Conservation (phyloP, 1,284 basidiomycete species). For the Pisolithus thermaeus region DNA sequence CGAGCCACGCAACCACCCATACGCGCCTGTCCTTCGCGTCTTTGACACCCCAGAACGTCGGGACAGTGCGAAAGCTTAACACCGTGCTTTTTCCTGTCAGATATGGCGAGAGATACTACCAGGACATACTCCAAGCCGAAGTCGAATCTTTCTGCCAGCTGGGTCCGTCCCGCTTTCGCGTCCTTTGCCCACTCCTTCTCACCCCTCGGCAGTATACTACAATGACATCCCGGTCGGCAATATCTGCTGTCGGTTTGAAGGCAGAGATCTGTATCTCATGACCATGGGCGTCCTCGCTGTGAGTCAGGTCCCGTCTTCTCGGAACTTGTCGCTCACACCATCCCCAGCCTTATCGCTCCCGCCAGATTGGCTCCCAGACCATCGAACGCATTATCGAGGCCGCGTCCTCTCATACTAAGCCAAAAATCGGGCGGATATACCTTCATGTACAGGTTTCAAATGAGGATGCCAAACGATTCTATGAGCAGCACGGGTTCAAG, state of each 20-base stretch:
- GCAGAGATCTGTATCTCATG: slow-evolving; percentile 71
- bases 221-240: slow-evolving; percentile 82
- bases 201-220: slow-evolving; percentile 60
- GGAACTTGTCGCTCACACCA: slow-evolving; percentile 15
- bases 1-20: slow-evolving; percentile 20
- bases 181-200: slow-evolving; percentile 14
- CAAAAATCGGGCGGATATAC: slow-evolving; percentile 62
- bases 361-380: slow-evolving; percentile 62
- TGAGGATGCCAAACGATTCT: slow-evolving; percentile 64
- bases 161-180: slow-evolving; percentile 35
- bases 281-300: slow-evolving; percentile 82
- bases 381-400: slow-evolving; percentile 60
- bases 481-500: slow-evolving; percentile 71
- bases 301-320: slow-evolving; percentile 29
- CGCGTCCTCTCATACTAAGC: slow-evolving; percentile 50
- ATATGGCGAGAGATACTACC: slow-evolving; percentile 79
- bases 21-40: slow-evolving; percentile 63
- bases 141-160: slow-evolving; percentile 78
- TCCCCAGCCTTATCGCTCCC: slow-evolving; percentile 69
- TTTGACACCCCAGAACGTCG: slow-evolving; percentile 73
- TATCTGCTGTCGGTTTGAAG: slow-evolving; percentile 74
- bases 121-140: slow-evolving; percentile 63
- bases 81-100: slow-evolving; percentile 76
- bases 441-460: slow-evolving; percentile 79
- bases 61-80: slow-evolving; percentile 76